phyloP scores from a whole-genome alignment of 169 alveolate genomes.

The Amoebophrya sp. region DNA sequence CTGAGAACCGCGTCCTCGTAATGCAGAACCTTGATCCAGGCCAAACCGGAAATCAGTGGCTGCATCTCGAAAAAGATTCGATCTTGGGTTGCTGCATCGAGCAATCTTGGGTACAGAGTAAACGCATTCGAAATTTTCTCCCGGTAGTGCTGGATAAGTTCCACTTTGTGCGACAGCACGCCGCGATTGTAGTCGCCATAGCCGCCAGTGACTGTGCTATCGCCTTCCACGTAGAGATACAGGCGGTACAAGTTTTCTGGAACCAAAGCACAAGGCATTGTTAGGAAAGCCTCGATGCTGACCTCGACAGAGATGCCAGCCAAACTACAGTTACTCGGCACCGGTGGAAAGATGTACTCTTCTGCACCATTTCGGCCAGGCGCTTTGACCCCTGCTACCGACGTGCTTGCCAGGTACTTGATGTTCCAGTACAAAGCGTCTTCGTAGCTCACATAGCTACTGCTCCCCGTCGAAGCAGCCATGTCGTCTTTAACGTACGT shows the following conservation, averaged over 20 bases:
- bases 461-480: too few relatives aligned
- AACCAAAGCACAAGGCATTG: background rate
- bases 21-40: background rate
- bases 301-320: background rate
- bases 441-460: background rate
- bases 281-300: background rate
- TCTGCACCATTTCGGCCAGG: background rate
- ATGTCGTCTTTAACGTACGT: too few relatives aligned
- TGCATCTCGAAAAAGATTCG: conserved; percentile 12
- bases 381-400: background rate
- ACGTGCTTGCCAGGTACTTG: background rate
- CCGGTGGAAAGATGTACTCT: background rate
- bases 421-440: conserved; percentile 22
- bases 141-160: background rate
- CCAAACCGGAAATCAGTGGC: background rate
- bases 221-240: background rate
- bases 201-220: background rate
- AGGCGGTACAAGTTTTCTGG: background rate
- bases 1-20: background rate
- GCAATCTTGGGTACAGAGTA: background rate
- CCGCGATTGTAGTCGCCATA: background rate
- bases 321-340: background rate
- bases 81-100: background rate
- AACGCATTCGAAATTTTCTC: background rate
- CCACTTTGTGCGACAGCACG: background rate